Percentiles rank a stretch among this genome's conserved stretches.
phyloP scores from a whole-genome alignment of 2,329 filamentous ascomycete species.

The Fonsecaea pedrosoi region DNA sequence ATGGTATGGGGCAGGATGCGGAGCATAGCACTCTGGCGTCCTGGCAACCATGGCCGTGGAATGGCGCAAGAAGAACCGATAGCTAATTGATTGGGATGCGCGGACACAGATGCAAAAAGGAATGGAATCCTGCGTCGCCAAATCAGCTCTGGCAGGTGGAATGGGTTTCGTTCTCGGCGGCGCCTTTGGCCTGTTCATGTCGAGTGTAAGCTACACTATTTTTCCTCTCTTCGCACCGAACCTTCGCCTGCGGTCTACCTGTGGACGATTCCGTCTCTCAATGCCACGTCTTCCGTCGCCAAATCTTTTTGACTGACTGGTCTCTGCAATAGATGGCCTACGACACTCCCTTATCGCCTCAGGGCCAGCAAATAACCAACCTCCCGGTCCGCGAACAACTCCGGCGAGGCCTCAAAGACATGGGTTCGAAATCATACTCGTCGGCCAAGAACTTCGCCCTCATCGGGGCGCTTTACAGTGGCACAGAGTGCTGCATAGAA shows the following conservation, averaged over 20 bases:
- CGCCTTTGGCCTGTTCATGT: conserved; percentile 97
- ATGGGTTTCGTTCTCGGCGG: conserved; percentile 95
- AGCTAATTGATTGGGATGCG: conserved; percentile 4
- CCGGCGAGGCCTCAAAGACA: conserved; percentile 86
- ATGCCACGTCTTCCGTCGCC: background rate
- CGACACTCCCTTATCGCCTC: conserved; percentile 80
- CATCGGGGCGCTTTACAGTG: conserved; percentile 87
- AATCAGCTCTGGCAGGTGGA: conserved; percentile 85
- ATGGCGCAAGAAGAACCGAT: background rate
- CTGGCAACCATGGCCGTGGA: background rate
- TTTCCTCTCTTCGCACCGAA: background rate
- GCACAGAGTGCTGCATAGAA: conserved; percentile 95
- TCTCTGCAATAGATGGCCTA: conserved; percentile 80
- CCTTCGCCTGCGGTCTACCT: background rate
- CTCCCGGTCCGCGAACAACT: conserved; percentile 87
- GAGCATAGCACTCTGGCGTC: background rate
- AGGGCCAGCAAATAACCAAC: conserved; percentile 61
- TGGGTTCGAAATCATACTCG: conserved; percentile 82
- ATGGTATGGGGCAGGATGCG: too few species aligned
- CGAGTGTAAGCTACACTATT: conserved; percentile 62
- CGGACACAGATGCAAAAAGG: conserved; percentile 71
- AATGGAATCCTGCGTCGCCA: conserved; percentile 92
- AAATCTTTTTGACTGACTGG: background rate
- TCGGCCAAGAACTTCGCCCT: conserved; percentile 95
- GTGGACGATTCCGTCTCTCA: background rate